Evolutionary conservation across 2,329 filamentous ascomycete genomes (phyloP).

Genomic region (Pyrenochaeta sp.): DNA sequence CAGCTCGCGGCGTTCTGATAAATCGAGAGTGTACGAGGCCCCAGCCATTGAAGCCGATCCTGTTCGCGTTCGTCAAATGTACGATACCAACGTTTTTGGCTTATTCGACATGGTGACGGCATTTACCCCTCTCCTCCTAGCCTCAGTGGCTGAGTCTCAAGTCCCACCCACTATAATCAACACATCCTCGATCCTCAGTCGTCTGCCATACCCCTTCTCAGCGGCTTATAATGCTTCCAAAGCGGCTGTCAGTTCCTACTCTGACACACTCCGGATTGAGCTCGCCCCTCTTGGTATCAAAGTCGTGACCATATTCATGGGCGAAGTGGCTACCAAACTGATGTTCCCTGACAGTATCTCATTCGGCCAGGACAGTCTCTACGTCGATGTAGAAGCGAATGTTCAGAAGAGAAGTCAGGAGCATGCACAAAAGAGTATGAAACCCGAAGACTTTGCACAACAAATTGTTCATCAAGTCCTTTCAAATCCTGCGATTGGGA

Average conservation of each 20-base stretch:
- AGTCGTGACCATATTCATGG: slow-evolving; percentile 22
- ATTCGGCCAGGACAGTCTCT: no score
- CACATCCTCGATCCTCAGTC: slow-evolving; percentile 2
- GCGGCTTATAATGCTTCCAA: slow-evolving; percentile 63
- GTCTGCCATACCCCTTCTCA: slow-evolving; percentile 22
- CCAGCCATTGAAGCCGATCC: slow-evolving; percentile 61
- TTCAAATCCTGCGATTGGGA: no score
- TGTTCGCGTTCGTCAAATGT: slow-evolving; percentile 30
- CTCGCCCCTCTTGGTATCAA: slow-evolving; percentile 54
- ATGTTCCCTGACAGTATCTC: no score
- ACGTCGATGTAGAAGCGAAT: no score
- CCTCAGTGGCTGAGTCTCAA: neutral
- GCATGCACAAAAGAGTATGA: no score
- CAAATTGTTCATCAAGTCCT: no score
- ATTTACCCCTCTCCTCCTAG: slow-evolving; percentile 60
- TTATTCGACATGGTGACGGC: slow-evolving; percentile 62
- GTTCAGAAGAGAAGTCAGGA: no score
- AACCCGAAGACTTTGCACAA: no score
- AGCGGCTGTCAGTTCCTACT: slow-evolving; percentile 63
- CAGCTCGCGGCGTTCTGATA: no score
- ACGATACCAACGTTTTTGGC: slow-evolving; percentile 62
- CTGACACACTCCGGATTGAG: slow-evolving; percentile 64
- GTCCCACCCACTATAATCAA: slow-evolving; percentile 10
- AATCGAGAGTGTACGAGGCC: neutral
- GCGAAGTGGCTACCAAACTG: slow-evolving; percentile 1